phyloP scores from a whole-genome alignment of 23 red algal genomes.

The Gracilariopsis chorda region DNA sequence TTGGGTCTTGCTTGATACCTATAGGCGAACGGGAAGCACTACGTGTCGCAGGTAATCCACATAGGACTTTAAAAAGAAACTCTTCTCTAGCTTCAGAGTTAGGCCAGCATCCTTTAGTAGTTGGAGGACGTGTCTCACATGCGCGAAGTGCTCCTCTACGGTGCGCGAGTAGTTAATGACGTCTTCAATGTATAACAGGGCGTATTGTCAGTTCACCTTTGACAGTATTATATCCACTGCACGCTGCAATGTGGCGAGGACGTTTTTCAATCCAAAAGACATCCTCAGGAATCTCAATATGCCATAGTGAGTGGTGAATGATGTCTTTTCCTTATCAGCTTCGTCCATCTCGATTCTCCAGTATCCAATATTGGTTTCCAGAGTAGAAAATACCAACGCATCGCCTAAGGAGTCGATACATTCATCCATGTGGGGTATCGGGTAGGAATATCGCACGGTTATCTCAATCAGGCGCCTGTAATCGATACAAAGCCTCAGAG shows the following conservation, averaged over 20 bases:
- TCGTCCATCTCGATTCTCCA: no score
- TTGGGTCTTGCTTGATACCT: not conserved
- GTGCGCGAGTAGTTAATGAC: not conserved
- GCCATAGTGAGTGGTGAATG: no score
- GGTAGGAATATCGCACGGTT: no score
- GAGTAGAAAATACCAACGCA: no score
- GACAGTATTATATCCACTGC: slow-evolving; percentile 38
- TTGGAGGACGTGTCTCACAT: not conserved
- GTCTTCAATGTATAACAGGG: not conserved
- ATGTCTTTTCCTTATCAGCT: no score
- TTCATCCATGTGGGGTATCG: no score
- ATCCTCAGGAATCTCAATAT: not conserved
- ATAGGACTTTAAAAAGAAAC: not conserved
- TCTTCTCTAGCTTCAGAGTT: not conserved
- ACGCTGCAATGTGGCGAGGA: not conserved
- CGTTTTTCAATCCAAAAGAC: not conserved
- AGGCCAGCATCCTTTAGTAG: not conserved
- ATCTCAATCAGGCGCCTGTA: no score
- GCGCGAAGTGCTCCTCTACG: not conserved
- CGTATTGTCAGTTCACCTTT: not conserved
- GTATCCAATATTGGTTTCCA: no score
- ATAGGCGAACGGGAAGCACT: not conserved
- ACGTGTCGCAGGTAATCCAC: slow-evolving; percentile 8
- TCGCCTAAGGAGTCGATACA: no score
- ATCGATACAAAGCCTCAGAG: no score